These are phyloP conservation scores for Pythium coloratum DNA, from an alignment of 352 stramenopile genomes.

Conservation along the genomic window DNA sequence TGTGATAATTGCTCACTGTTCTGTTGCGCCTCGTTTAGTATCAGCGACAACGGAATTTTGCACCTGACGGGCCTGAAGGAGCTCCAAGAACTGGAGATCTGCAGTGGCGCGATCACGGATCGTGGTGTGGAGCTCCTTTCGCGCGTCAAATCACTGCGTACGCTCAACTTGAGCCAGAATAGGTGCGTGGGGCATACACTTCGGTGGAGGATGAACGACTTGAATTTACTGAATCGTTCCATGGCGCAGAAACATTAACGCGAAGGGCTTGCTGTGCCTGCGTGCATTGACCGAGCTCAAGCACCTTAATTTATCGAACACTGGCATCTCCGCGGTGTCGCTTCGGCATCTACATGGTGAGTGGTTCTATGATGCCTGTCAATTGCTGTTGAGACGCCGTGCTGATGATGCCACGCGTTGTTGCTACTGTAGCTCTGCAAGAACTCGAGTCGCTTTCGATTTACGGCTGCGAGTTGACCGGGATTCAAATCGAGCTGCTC, in stretches of 20 bases:
- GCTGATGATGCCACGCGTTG: too few relatives aligned
- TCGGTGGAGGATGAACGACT: neutral
- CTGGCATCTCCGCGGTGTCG: slow-evolving; percentile 59
- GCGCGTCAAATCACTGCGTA: slow-evolving; percentile 68
- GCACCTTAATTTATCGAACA: slow-evolving; percentile 80
- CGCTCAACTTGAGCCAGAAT: slow-evolving; percentile 85
- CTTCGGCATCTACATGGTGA: slow-evolving; percentile 72
- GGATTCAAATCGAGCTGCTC: slow-evolving; percentile 22
- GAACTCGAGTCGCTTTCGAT: slow-evolving; percentile 32
- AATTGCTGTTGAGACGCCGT: neutral
- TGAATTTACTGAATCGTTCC: neutral
- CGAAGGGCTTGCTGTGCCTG: slow-evolving; percentile 64
- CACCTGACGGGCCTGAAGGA: slow-evolving; percentile 52
- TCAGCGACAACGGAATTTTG: slow-evolving; percentile 70
- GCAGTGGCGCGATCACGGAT: slow-evolving; percentile 64
- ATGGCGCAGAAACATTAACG: slow-evolving; percentile 60
- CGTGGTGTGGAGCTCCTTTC: slow-evolving; percentile 71
- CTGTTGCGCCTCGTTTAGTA: slow-evolving; percentile 26
- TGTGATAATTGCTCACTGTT: too few relatives aligned
- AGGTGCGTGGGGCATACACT: slow-evolving; percentile 26
- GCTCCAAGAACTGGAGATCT: slow-evolving; percentile 67
- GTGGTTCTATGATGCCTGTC: slow-evolving; percentile 3
- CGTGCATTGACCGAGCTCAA: slow-evolving; percentile 56
- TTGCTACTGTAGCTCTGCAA: slow-evolving; percentile 18
- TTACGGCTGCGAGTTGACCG: slow-evolving; percentile 26